phyloP scores from a whole-genome alignment of 768 basidiomycete genomes.

The Russula virescens region DNA sequence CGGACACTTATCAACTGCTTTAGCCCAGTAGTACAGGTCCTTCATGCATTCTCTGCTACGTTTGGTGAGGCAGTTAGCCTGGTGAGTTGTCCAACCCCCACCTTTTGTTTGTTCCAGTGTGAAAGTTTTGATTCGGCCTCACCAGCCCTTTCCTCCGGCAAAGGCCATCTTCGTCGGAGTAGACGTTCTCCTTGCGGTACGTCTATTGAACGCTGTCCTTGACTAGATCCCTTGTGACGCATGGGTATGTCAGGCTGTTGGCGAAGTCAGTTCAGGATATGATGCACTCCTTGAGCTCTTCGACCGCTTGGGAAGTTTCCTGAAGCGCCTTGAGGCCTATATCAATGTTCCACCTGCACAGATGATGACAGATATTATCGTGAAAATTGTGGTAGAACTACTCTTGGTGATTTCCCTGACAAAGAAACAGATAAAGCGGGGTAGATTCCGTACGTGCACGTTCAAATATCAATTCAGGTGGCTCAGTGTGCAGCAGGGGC shows the following conservation, averaged over 20 bases:
- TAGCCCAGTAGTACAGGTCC: neutral
- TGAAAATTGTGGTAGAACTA: constrained; percentile 1
- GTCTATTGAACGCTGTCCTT: neutral
- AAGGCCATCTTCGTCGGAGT: neutral
- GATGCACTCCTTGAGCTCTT: constrained; percentile 3
- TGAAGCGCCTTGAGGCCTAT: constrained; percentile 4
- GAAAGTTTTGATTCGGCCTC: neutral
- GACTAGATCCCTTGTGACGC: neutral
- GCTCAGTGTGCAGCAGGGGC: neutral
- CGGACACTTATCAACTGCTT: neutral
- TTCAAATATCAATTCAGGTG: neutral
- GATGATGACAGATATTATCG: neutral
- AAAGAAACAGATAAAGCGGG: constrained; percentile 5
- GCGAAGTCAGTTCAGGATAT: neutral
- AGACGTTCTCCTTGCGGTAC: neutral
- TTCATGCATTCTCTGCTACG: neutral
- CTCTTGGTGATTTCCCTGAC: constrained; percentile 7
- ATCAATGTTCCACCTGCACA: neutral
- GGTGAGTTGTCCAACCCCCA: neutral
- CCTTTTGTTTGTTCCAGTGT: neutral
- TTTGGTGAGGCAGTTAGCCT: neutral
- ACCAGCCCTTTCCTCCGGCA: neutral
- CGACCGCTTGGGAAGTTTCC: neutral
- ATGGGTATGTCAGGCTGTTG: neutral
- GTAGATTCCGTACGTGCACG: neutral